Conservation (phyloP, 2,329 filamentous ascomycete genomes). For the Ascochyta fabae region DNA sequence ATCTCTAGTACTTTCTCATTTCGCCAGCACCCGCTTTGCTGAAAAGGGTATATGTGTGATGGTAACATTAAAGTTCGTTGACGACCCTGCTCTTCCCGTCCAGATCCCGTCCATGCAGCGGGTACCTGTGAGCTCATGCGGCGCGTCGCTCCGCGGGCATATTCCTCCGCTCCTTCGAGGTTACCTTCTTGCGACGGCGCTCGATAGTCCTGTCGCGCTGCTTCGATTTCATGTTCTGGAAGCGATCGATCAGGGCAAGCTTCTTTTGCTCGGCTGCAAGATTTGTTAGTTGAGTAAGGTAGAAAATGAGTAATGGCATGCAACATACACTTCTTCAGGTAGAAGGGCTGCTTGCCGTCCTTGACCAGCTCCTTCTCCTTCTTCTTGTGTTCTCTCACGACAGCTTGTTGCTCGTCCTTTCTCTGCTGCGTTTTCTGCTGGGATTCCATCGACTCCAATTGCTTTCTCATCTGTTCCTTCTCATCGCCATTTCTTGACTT, state of each 20-base stretch:
- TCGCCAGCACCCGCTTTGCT: constrained; percentile 4
- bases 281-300: constrained; percentile 21
- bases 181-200: constrained; percentile 86
- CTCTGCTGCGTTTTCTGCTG: constrained; percentile 72
- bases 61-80: constrained; percentile 9
- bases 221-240: constrained; percentile 81
- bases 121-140: constrained; percentile 25
- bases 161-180: constrained; percentile 78
- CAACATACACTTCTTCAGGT: constrained; percentile 74
- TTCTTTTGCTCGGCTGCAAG: constrained; percentile 80
- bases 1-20: constrained; percentile 1
- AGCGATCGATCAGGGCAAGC: constrained; percentile 78
- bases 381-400: constrained; percentile 77
- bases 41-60: constrained; percentile 13
- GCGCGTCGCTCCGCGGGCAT: constrained; percentile 54
- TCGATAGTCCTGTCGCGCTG: constrained; percentile 86
- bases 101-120: constrained; percentile 16
- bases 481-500: constrained; percentile 68
- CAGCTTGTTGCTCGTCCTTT: constrained; percentile 71
- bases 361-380: constrained; percentile 84
- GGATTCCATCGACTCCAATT: constrained; percentile 79
- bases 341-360: constrained; percentile 92
- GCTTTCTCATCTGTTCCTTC: constrained; percentile 74
- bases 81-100: constrained; percentile 15
- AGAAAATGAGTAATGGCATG: not conserved